Base-by-base conservation (phyloP, 2,329 filamentous ascomycete genomes). In the Colletotrichum simmondsii region DNA sequence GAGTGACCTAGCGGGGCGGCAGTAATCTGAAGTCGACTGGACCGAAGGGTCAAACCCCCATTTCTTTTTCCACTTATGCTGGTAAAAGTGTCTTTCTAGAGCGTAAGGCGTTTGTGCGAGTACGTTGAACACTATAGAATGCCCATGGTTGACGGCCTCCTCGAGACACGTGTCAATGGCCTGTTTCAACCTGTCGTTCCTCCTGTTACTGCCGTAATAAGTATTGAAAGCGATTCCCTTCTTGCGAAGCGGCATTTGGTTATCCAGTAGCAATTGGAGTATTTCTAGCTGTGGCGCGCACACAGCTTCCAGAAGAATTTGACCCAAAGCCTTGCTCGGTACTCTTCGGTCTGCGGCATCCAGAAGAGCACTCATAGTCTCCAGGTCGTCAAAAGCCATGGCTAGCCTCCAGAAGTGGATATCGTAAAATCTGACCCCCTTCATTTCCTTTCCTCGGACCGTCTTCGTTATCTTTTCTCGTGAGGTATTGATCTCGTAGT, bases 401-500 rank as follows among this genome's bases (percentile, higher is more conserved):
- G 65, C 57, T 12, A 68, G 35, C 24, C 19, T 49, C 46, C 46
- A 68, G 14, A 68, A 68, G 24, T 63, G 12, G 6, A 49, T 4
- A 28, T 63, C 32, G 19, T 68, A 63, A 4, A 63, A 68, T 5
- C 53, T 54, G 12, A 42, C 19, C 10, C 30, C 42, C 19, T 54
- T 42, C 14, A 37, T 61, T 3, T n/a, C 1, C 24, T 22, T 49
- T 16, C 58, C 58, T 10, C 56, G 28, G 7, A 35, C 24, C 19
- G 24, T 19, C 2, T 30, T 26, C 14, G 24, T 28, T 16, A 49
- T 14, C n/a, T 49, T 68, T 14, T 14, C 32, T 4, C 24, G 65
- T 6, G 65, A 63, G 5, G 26, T 30, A 14, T 68, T 59, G 24
- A 68, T 49, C 24, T 56, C 65, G 24, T 68, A 68, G 5, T 68